Base-by-base conservation (phyloP, 1,284 basidiomycete genomes). In the Pascua sp. region DNA sequence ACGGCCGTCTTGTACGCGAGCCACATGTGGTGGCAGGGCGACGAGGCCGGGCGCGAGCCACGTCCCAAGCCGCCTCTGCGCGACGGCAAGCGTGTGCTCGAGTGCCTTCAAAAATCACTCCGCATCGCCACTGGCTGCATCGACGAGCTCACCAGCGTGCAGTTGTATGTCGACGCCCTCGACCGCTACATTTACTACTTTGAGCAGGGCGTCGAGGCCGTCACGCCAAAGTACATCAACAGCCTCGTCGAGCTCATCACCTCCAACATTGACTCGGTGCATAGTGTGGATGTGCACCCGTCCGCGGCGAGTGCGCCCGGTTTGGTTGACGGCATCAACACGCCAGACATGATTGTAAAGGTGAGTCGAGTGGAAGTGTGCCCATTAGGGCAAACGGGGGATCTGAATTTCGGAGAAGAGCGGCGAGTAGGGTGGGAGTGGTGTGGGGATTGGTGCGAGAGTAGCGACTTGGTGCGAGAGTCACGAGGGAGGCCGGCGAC, bases 1-100 rank as follows among this genome's bases (percentile, higher is more conserved):
- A 90, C 86, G 8, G 93, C 92, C 4, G 92, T 97, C n/a, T 86
- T 89, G 51, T 82, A 93, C 43, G 93, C 93, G 3, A 94, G 91
- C 73, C 93, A 97, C 79, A 79, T 96, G 69, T 96, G 92, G 91
- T 97, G 92, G 92, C 93, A 97, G 73, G 87, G 89, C 62, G 81
- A 81, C 63, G 70, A 76, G 13, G 70, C 73, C 2, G 79, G 79
- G 56, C 57, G 79, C 18, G 59, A 56, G 42, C 51, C 43, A 9
- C 49, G 53, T 46, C 42, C 56, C 17, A 62, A 61, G 49, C 56
- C 87, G 65, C 89, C 90, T 36, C 89, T 89, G 71, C 87, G 90
- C 65, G 93, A 96, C 72, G 93, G 91, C 77, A 95, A 95, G 71
- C 89, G 93, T 42, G 92, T 96, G 0, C 80, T 97, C 38, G 93